Evolutionary conservation across 108 stramenopile species (phyloP), one percentile per base, ranked within the genome.

Genomic region (Nitzschia palea): DNA sequence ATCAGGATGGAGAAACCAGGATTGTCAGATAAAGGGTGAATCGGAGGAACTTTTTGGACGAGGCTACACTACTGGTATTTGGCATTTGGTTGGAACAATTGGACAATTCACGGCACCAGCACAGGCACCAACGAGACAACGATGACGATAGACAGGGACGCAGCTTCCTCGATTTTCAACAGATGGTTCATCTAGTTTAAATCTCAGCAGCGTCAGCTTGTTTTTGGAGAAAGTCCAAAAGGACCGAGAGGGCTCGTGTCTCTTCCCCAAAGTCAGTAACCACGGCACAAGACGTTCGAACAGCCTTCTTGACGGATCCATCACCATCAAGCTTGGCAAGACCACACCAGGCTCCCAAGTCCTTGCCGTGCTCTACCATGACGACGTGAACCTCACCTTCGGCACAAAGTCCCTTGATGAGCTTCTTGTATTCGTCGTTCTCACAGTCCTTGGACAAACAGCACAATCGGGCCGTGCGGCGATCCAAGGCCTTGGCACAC

Each of bases 181-280:
- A 48, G 44, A 37, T 40, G 52, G 12, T 25, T 31, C 47, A 30
- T 29, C 40, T 27, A 48, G 56, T 20, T 78, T 79, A 79, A 61
- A 81, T 48, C 76, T 81, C 78, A 62, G 64, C 70, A 30, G 47
- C 86, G 55, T 92, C 93, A 23, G 89, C 89, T 63, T 95, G 92
- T 74, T 96, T 96, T 88, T 97, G 89, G 55, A 99, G 95, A 84
- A 96, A 97, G 64, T 97, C 95, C 25, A 98, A 84, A 23, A 99
- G 94, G 36, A 97, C 88, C 28, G 84, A 82, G 50, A 99, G 85
- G 29, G 97, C 98, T 65, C 85, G 88, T 27, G 96, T 95, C 75
- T 98, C 97, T 80, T 98, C 97, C 33, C 99, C 99, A 70, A 98
- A 99, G 73, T 99, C 98, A 43, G 99, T 98, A 65, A 99, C 92